Base-by-base conservation (phyloP, 192 early-diverging fungal species). In the Coemansia sp. region DNA sequence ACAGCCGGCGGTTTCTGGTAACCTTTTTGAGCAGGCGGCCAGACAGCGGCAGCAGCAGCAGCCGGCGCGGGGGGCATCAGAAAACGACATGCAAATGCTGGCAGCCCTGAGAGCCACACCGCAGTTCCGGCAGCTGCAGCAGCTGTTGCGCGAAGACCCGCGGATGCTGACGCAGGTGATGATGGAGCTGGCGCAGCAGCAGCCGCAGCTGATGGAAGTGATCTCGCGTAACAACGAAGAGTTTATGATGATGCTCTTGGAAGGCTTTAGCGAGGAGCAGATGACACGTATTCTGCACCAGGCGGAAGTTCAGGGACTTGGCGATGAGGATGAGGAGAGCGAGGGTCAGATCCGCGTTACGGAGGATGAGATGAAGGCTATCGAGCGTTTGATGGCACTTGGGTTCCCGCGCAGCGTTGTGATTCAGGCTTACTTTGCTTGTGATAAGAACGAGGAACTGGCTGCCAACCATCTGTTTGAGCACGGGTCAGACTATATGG, bases 381-480 rank as follows among this genome's bases (percentile, higher is more conserved):
- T 98, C 63, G 87, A 92, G 43, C 67, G 63, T 13, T 65, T 98
- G 62, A 84, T 85, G 67, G 90, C 67, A 14, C 79, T 97, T 24
- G 96, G 96, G 7, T 97, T 98, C 67, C 86, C 89, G 55, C 82
- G 91, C 44, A 83, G 83, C 40, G 52, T 83, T 5, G 96, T 86
- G 37, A 85, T 95, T 55, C 90, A 97, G 76, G 96, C 96, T 23
- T 98, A 85, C 80, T 85, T 98, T 80, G 91, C 92, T 14, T 98
- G 96, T 67, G 96, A 98, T 57, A 95, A 94, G 73, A 93, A 97
- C 75, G 96, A 98, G 81, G 91, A 98, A 68, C 70, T 95, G 65
- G 91, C 96, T 1, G 96, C 95, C 15, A 97, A 97, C 75, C 97
- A 91, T 69, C 64, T 98, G 67, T 94, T 96, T 75, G 93, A 97